Evolutionary conservation across 1,284 basidiomycete species (phyloP).

Genomic region (Pseudozyma pruni): DNA sequence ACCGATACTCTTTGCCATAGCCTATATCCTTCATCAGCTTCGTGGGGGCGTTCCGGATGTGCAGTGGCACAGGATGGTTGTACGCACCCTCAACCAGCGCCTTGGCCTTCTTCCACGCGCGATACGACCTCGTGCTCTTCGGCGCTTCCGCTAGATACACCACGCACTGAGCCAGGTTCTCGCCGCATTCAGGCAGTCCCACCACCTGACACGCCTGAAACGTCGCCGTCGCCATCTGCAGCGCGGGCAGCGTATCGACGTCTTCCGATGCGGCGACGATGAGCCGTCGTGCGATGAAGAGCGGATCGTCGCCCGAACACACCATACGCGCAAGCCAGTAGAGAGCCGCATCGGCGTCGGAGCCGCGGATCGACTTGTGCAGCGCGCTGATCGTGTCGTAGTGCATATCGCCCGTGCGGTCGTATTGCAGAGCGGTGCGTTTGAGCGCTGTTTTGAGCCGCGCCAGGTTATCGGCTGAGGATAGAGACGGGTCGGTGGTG

Average conservation of each 20-base stretch:
- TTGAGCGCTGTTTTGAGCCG: slow-evolving; percentile 50
- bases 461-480: slow-evolving; percentile 20
- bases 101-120: slow-evolving; percentile 62
- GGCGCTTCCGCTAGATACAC: slow-evolving; percentile 83
- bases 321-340: slow-evolving; percentile 76
- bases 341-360: slow-evolving; percentile 81
- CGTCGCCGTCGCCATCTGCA: slow-evolving; percentile 60
- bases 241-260: slow-evolving; percentile 78
- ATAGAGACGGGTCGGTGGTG: slow-evolving; percentile 34
- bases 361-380: slow-evolving; percentile 87
- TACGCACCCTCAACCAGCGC: slow-evolving; percentile 46
- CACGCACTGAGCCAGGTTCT: slow-evolving; percentile 78
- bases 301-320: slow-evolving; percentile 81
- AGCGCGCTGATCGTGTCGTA: slow-evolving; percentile 87
- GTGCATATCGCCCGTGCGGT: slow-evolving; percentile 67
- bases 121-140: slow-evolving; percentile 77
- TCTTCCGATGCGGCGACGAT: slow-evolving; percentile 87
- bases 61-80: slow-evolving; percentile 76
- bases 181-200: slow-evolving; percentile 76
- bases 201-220: slow-evolving; percentile 72
- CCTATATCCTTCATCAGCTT: slow-evolving; percentile 82
- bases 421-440: slow-evolving; percentile 59
- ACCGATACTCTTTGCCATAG: slow-evolving; percentile 72
- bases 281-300: slow-evolving; percentile 83
- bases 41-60: slow-evolving; percentile 88